phyloP scores from a whole-genome alignment of 1,139 yeast genomes.

The Pichiaceae sp. region DNA sequence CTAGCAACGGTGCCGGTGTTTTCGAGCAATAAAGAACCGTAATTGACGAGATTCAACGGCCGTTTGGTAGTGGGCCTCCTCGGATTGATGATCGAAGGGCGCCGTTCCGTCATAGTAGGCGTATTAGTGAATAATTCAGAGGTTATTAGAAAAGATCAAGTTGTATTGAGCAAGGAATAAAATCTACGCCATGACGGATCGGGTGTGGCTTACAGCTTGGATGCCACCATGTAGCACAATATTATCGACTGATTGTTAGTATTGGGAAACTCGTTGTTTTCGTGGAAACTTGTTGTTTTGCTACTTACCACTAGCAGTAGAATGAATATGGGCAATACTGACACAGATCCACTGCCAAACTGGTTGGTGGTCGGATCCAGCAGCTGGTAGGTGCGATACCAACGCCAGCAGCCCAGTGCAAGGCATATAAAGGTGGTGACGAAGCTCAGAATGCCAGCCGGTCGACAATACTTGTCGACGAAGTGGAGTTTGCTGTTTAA shows the following conservation, averaged over 20 bases:
- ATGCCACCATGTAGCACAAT: background rate
- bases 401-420: constrained; percentile 4
- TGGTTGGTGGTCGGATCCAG: constrained; percentile 2
- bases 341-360: constrained; percentile 8
- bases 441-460: constrained; percentile 2
- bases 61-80: constrained; percentile 7
- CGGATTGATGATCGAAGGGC: constrained; percentile 1
- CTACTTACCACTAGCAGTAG: constrained; percentile 3
- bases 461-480: constrained; percentile 3
- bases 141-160: too few relatives aligned
- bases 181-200: too few relatives aligned
- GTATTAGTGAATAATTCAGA: too few relatives aligned
- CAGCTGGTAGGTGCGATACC: constrained; percentile 4
- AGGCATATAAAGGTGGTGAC: too few relatives aligned
- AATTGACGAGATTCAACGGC: constrained; percentile 15
- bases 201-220: background rate
- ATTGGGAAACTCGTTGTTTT: too few relatives aligned
- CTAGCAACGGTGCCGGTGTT: constrained; percentile 42
- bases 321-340: constrained; percentile 1
- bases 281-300: background rate
- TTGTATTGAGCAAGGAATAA: too few relatives aligned
- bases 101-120: too few relatives aligned
- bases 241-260: background rate
- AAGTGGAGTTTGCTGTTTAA: background rate
- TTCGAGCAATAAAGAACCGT: constrained; percentile 31